phyloP scores from a whole-genome alignment of 352 stramenopile genomes.

The Lagenidium giganteum region DNA sequence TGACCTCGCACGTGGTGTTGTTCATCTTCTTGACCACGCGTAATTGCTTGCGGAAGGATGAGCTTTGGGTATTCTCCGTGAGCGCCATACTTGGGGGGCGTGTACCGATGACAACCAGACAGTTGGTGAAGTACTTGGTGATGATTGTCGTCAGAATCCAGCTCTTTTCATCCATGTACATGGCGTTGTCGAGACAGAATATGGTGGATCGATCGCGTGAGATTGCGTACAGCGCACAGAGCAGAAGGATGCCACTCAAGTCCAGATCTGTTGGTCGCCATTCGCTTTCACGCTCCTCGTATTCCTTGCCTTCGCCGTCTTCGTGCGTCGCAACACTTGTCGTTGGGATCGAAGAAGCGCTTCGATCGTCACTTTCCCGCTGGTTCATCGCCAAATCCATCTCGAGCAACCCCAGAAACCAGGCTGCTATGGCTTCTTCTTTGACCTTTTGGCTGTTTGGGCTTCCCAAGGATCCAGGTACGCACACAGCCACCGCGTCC shows the following conservation, averaged over 20 bases:
- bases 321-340: not conserved
- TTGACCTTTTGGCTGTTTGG: constrained; percentile 38
- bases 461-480: constrained; percentile 11
- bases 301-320: constrained; percentile 12
- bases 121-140: constrained; percentile 86
- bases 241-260: constrained; percentile 64
- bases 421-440: constrained; percentile 61
- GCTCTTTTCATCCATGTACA: constrained; percentile 86
- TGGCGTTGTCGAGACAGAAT: constrained; percentile 81
- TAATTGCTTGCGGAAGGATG: constrained; percentile 70
- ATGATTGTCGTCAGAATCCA: constrained; percentile 79
- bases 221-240: constrained; percentile 75
- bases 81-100: constrained; percentile 59
- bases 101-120: constrained; percentile 64
- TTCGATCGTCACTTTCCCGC: constrained; percentile 19
- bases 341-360: not conserved
- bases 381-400: constrained; percentile 40
- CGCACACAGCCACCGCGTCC: too few relatives aligned
- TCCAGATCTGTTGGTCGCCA: constrained; percentile 66
- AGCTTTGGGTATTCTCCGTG: constrained; percentile 68
- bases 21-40: constrained; percentile 66
- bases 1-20: constrained; percentile 31
- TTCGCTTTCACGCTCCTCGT: constrained; percentile 36
- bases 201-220: constrained; percentile 60
- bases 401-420: constrained; percentile 61